Evolutionary conservation across 768 basidiomycete genomes (phyloP), one percentile per base, ranked within the genome.

Genomic region (Hypsizygus marmoreus): DNA sequence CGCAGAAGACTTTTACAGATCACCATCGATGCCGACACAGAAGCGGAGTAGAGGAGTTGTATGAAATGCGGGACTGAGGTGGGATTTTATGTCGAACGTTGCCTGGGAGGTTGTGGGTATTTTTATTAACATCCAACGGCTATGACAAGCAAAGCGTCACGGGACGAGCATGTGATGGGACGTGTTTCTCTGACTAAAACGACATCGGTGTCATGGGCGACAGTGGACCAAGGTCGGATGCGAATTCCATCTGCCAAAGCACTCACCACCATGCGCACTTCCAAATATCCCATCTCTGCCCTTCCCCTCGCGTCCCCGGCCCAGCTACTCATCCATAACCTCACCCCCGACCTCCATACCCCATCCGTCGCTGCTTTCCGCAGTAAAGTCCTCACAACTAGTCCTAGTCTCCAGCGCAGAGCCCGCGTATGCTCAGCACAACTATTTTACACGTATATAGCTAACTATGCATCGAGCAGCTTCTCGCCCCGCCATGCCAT

Each of bases 371-470:
- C 73, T n/a, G 64, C 57, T 0, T 88, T 88, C 54, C 71, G 76
- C 28, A 63, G 71, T 11, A 65, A 73, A 13, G 65, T 81, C 8
- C 75, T 85, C 42, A 61, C 57, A 6, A 71, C 59, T 25, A 71
- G 64, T 2, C 89, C 91, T 0, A 86, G 82, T 58, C 50, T 84
- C 16, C 88, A 88, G 61, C 80, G 88, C 14, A 77, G 89, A 43
- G 75, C 85, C 28, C 78, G 85, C 11, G 68, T 70, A 59, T 34
- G 63, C 62, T 3, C 14, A n/a, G n/a, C n/a, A n/a, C n/a, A n/a
- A n/a, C 45, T 25, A 9, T 16, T 19, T 8, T 35, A 17, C 28
- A 11, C 14, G 26, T 43, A 13, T 23, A 20, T 30, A 26, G 16
- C 51, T 41, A 7, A 16, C 23, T 43, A 14, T n/a, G n/a, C n/a